A percentile compares a stretch with the other conserved stretches of the same genome.
These are phyloP conservation scores for Phytopythium aichiense DNA, from an alignment of 352 stramenopile genomes.

Conservation along the genomic window DNA sequence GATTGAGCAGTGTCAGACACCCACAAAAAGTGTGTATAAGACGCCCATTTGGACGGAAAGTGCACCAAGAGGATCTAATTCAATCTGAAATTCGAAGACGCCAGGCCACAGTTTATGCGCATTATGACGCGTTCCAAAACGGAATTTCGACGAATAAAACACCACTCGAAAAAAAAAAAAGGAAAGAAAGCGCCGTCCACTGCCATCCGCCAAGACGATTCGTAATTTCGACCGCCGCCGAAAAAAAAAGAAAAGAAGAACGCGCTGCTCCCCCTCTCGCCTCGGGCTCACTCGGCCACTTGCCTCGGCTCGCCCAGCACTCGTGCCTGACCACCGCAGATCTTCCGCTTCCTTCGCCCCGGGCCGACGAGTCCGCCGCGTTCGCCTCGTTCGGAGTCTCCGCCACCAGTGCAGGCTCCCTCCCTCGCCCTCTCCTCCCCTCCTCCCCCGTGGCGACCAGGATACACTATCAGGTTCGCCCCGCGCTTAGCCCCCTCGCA, in stretches of 20 bases:
- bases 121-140: no score
- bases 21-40: no score
- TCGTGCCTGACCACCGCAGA: slow-evolving; percentile 8
- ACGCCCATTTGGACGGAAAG: no score
- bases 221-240: neutral
- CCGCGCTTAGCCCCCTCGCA: neutral
- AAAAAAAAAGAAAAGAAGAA: slow-evolving; percentile 17
- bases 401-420: no score
- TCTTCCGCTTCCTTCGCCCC: slow-evolving; percentile 17
- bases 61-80: no score
- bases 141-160: neutral
- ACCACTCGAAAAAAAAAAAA: neutral
- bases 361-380: no score
- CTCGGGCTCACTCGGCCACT: neutral
- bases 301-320: neutral
- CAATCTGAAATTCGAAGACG: no score
- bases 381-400: no score
- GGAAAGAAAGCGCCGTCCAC: neutral
- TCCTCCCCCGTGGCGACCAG: neutral
- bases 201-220: slow-evolving; percentile 12
- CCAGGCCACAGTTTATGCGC: no score
- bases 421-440: no score
- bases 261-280: neutral
- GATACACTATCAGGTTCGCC: neutral
- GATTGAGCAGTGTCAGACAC: no score